These are phyloP conservation scores for Apium graveolens DNA, from an alignment of 129 eudicot species.

Conservation along the genomic window DNA sequence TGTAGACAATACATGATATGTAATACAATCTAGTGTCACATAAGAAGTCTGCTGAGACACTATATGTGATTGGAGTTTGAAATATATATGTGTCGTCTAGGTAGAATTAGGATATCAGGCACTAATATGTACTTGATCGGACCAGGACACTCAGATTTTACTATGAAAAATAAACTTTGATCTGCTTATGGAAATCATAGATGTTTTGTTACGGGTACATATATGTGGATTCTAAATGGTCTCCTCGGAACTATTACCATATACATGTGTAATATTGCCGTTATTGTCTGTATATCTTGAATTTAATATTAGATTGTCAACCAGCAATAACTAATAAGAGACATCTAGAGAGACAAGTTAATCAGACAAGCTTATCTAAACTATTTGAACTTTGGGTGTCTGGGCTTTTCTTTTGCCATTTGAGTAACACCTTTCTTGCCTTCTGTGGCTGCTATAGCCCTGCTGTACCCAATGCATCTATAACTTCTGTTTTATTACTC, in stretches of 20 bases:
- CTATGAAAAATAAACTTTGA: neutral
- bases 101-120: neutral
- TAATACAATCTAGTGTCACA: too few species aligned
- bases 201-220: neutral
- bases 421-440: neutral
- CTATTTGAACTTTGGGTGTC: neutral
- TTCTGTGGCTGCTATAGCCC: neutral
- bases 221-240: neutral
- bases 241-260: neutral
- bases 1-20: too few species aligned
- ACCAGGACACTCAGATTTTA: neutral
- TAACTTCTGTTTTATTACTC: constrained; percentile 12
- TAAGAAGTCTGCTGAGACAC: neutral
- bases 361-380: neutral
- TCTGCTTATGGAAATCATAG: neutral
- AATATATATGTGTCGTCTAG: neutral
- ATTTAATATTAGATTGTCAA: neutral
- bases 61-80: neutral
- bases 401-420: constrained; percentile 1
- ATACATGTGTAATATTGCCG: neutral
- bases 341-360: neutral
- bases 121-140: neutral
- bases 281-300: neutral
- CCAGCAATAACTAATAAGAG: neutral
- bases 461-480: constrained; percentile 10